These are phyloP conservation scores for Epithemia pelagica DNA, from an alignment of 108 stramenopile genomes.

Conservation along the genomic window DNA sequence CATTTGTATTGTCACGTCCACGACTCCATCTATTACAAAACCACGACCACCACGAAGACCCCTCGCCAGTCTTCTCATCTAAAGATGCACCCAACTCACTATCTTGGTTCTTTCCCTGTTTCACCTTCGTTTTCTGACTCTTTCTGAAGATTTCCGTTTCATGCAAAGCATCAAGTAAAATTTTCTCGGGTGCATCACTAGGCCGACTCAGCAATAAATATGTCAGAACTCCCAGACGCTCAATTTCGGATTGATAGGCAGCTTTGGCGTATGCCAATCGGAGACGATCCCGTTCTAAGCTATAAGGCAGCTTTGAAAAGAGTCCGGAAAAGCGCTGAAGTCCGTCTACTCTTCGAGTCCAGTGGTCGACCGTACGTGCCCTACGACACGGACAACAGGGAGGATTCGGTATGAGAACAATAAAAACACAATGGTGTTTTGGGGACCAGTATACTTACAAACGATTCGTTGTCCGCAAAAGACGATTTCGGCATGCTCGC, in stretches of 20 bases:
- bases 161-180: not conserved
- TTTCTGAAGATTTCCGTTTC: not conserved
- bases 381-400: not conserved
- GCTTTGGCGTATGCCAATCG: constrained; percentile 43
- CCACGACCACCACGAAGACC: not conserved
- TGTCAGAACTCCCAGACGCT: constrained; percentile 48
- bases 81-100: not conserved
- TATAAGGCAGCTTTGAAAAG: not conserved
- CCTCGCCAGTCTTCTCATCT: not conserved
- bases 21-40: not conserved
- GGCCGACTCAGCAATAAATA: constrained; percentile 17
- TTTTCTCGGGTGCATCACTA: not conserved
- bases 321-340: not conserved
- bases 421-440: no score
- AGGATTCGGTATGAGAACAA: no score
- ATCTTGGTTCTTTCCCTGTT: not conserved
- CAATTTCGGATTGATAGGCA: constrained; percentile 49
- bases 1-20: not conserved
- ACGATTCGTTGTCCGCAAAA: constrained; percentile 46
- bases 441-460: constrained; percentile 9
- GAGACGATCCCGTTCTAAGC: constrained; percentile 30
- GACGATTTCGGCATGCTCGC: constrained; percentile 59
- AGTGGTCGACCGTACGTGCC: constrained; percentile 42
- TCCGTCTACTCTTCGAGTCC: constrained; percentile 42
- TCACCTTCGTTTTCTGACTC: not conserved